Evolutionary conservation across 306 rosid species (phyloP).

Genomic region (Malus fusca): DNA sequence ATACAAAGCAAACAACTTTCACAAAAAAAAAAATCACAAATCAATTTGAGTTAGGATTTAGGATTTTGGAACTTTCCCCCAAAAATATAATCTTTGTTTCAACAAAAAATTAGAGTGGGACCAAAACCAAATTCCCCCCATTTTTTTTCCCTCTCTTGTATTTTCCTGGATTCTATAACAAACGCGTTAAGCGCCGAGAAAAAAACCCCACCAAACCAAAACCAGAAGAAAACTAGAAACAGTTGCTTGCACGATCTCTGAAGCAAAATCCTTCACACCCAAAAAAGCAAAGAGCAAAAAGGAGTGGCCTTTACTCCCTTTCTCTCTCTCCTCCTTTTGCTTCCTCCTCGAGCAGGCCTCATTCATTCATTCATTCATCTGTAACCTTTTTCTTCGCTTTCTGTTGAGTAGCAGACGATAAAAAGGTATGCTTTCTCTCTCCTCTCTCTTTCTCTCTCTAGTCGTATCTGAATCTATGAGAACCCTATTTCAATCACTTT

Average conservation of each 20-base stretch:
- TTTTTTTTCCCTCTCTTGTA: not conserved
- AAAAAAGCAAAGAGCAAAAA: not conserved
- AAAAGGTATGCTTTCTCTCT: slow-evolving; percentile 15
- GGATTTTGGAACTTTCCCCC: not conserved
- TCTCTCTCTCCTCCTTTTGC: not conserved
- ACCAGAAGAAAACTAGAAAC: slow-evolving; percentile 9
- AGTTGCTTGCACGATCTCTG: slow-evolving; percentile 57
- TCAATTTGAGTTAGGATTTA: not conserved
- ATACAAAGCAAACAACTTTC: not conserved
- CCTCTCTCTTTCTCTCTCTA: not conserved
- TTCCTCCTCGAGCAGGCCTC: slow-evolving; percentile 6
- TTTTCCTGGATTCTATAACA: slow-evolving; percentile 29
- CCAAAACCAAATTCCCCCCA: slow-evolving; percentile 2
- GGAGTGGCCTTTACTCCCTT: not conserved
- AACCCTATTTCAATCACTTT: not conserved
- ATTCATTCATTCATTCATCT: slow-evolving; percentile 20
- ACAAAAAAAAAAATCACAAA: not conserved
- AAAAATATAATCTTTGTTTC: not conserved
- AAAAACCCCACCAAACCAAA: slow-evolving; percentile 26
- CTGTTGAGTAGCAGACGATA: slow-evolving; percentile 18
- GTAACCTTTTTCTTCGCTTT: slow-evolving; percentile 33
- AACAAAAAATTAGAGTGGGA: not conserved
- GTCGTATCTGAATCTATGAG: slow-evolving; percentile 5
- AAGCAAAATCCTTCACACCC: slow-evolving; percentile 15
- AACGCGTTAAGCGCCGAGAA: slow-evolving; percentile 30